Percentiles rank a stretch among this genome's conserved stretches.
Conservation (phyloP, 2,329 filamentous ascomycete genomes). For the Fusarium staphyleae region DNA sequence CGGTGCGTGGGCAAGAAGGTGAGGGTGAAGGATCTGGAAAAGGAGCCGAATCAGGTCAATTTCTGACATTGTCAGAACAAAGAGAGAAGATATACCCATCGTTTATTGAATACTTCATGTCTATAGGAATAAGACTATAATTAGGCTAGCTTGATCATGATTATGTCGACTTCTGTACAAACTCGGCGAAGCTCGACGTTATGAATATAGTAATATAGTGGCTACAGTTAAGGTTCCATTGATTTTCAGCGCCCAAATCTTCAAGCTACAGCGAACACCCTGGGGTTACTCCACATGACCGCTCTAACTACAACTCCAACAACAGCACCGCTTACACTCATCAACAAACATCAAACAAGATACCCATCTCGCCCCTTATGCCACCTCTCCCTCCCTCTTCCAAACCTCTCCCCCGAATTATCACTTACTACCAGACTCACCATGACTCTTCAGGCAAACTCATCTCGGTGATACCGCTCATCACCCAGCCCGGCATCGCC, state of each 20-base stretch:
- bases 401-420: conserved; percentile 54
- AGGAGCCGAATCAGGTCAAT: conserved; percentile 13
- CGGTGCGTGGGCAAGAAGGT: conserved; percentile 42
- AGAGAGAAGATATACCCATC: conserved; percentile 6
- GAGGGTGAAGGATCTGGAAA: conserved; percentile 28
- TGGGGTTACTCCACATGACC: conserved; percentile 16
- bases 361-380: conserved; percentile 32
- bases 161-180: no score
- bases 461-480: conserved; percentile 61
- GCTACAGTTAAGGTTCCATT: background rate
- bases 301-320: conserved; percentile 2
- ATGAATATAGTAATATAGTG: background rate
- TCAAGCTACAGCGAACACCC: conserved; percentile 10
- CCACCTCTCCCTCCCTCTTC: conserved; percentile 42
- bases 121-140: background rate
- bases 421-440: conserved; percentile 64
- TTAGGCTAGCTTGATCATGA: background rate
- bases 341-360: background rate
- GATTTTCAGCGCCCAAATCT: conserved; percentile 13
- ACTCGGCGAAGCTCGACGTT: no score
- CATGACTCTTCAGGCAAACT: conserved; percentile 53
- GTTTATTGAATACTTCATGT: background rate
- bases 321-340: conserved; percentile 1
- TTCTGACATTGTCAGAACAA: conserved; percentile 19
- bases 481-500: conserved; percentile 56